Evolutionary conservation across 2,329 filamentous ascomycete species (phyloP).

Genomic region (Tolypocladium pustulatum): DNA sequence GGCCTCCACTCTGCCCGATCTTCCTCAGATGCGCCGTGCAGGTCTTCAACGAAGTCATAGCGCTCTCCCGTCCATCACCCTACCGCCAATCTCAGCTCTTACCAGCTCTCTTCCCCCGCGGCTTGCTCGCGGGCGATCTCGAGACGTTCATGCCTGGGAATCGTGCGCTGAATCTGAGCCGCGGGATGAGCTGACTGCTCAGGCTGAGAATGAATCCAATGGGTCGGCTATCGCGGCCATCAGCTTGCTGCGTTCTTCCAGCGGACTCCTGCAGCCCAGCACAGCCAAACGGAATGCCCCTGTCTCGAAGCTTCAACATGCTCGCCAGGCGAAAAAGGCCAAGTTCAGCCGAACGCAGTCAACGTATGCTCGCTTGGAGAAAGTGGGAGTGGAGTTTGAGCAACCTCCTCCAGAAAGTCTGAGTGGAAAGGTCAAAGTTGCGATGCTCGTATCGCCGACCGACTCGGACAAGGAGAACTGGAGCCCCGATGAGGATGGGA

Average conservation of each 20-base stretch:
- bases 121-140: conserved; percentile 61
- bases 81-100: conserved; percentile 44
- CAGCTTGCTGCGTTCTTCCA: conserved; percentile 65
- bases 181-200: conserved; percentile 68
- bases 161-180: conserved; percentile 76
- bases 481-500: conserved; percentile 43
- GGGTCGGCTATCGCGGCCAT: conserved; percentile 77
- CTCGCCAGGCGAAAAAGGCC: conserved; percentile 44
- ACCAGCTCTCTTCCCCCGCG: conserved; percentile 43
- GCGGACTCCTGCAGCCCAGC: conserved; percentile 41
- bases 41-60: conserved; percentile 63
- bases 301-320: conserved; percentile 18
- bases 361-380: conserved; percentile 52
- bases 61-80: conserved; percentile 46
- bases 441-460: conserved; percentile 25
- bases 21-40: conserved; percentile 36
- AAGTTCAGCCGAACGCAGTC: conserved; percentile 52
- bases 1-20: conserved; percentile 34
- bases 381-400: conserved; percentile 13
- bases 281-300: conserved; percentile 54
- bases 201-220: conserved; percentile 68
- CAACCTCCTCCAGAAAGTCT: conserved; percentile 13
- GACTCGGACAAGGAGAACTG: conserved; percentile 98
- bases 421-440: conserved; percentile 25
- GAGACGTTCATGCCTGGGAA: conserved; percentile 84